A percentile compares a stretch with the other conserved stretches of the same genome.
Conservation (phyloP, 2,329 filamentous ascomycete species). For the Cadophora luteo-olivacea region DNA sequence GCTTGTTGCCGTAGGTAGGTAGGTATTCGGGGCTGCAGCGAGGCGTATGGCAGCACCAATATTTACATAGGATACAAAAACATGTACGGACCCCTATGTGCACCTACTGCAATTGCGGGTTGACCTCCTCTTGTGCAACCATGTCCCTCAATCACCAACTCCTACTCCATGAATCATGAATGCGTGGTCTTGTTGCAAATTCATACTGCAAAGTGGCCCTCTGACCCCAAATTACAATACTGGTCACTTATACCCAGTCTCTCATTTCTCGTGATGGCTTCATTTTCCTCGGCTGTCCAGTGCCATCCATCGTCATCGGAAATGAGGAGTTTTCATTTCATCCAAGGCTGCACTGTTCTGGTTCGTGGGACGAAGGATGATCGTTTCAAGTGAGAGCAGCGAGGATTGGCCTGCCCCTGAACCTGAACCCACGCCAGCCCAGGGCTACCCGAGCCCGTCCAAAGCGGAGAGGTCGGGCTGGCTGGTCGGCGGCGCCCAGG, state of each 20-base stretch:
- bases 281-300: background rate
- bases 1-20: background rate
- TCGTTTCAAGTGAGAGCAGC: constrained; percentile 5
- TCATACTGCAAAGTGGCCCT: background rate
- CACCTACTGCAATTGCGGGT: background rate
- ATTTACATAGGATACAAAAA: background rate
- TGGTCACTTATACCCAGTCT: background rate
- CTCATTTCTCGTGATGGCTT: constrained; percentile 6
- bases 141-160: background rate
- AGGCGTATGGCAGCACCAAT: constrained; percentile 10
- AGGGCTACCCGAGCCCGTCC: constrained; percentile 4
- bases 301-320: constrained; percentile 18
- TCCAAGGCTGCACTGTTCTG: background rate
- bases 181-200: background rate
- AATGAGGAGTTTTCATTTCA: constrained; percentile 10
- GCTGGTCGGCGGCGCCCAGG: background rate
- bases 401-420: background rate
- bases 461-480: constrained; percentile 4
- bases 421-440: background rate
- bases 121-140: background rate
- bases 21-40: constrained; percentile 2
- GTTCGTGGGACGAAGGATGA: background rate
- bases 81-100: constrained; percentile 2
- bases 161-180: background rate
- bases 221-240: constrained; percentile 5